Evolutionary conservation across 2,329 filamentous ascomycete genomes (phyloP), one percentile per base, ranked within the genome.

Genomic region (Colletotrichum tamarilloi): DNA sequence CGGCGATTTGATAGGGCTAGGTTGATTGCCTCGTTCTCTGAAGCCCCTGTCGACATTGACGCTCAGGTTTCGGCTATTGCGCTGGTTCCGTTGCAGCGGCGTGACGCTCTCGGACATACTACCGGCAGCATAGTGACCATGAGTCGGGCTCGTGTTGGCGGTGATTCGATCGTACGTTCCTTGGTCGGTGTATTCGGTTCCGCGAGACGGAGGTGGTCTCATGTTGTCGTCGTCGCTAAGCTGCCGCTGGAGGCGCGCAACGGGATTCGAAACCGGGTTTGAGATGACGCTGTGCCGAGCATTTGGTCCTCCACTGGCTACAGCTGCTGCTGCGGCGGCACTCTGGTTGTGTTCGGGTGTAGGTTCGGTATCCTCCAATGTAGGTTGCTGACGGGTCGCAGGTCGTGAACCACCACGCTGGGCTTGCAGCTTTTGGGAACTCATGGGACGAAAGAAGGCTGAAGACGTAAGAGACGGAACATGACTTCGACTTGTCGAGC

Each of bases 371-470:
- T 80, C 64, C 28, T 75, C 76, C 52, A 74, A 64, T 30, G 72
- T 73, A 8, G 68, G 35, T n/a, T 73, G 75, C 22, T 80, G 78
- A 26, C 81, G 81, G 28, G 79, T 80, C 57, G 82, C 77, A 6
- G 87, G 85, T 26, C 88, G 84, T 49, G 85, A 80, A 9, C 92
- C 90, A 75, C 91, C 92, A 81, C 96, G 89, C 83, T 98, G 97
- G 67, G 95, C 95, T 84, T 98, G 96, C 63, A 98, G 87, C 81
- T 95, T 93, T 81, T 98, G 95, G 28, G 96, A 97, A 84, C 95
- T 98, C 95, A 99, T 97, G 52, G 97, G 97, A 26, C 93, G 93
- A 80, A 97, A 98, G 85, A 99, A 98, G 67, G 94, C 96, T 79
- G 96, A 93, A 19, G 95, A 95, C 3, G 95, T 93, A 66, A 99